phyloP scores from a whole-genome alignment of 345 rosid species.

The Lepidium didymum region DNA sequence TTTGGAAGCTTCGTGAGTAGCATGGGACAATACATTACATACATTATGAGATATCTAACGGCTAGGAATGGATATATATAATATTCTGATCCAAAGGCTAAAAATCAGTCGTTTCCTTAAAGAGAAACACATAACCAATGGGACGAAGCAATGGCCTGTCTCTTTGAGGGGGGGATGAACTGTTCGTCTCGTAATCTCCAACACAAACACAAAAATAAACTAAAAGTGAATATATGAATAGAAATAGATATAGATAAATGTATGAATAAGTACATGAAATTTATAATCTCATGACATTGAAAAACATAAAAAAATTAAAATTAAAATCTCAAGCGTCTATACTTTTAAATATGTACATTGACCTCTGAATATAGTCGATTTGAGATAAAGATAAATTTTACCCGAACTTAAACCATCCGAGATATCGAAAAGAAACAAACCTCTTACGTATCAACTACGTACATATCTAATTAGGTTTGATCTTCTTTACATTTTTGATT shows the following conservation, averaged over 20 bases:
- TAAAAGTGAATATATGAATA: background rate
- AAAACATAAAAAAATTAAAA: no score
- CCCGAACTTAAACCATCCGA: no score
- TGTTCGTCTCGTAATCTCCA: conserved; percentile 6
- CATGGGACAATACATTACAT: background rate
- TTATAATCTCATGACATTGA: no score
- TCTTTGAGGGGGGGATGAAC: conserved; percentile 5
- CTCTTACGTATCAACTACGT: no score
- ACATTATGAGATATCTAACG: background rate
- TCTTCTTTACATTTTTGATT: no score
- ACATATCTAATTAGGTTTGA: no score
- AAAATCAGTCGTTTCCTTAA: conserved; percentile 15
- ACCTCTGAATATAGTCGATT: no score
- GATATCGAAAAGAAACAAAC: no score
- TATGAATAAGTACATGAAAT: no score
- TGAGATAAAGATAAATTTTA: no score
- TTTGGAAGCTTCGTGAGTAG: background rate
- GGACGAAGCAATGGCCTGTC: conserved; percentile 14
- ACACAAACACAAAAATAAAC: background rate
- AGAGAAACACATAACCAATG: conserved; percentile 19
- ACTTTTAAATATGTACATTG: no score
- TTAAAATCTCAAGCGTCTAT: no score
- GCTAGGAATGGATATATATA: background rate
- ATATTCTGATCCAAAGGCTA: background rate
- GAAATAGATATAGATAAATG: background rate